Conservation (phyloP, 352 stramenopile species). For the Globisporangium barbulae region DNA sequence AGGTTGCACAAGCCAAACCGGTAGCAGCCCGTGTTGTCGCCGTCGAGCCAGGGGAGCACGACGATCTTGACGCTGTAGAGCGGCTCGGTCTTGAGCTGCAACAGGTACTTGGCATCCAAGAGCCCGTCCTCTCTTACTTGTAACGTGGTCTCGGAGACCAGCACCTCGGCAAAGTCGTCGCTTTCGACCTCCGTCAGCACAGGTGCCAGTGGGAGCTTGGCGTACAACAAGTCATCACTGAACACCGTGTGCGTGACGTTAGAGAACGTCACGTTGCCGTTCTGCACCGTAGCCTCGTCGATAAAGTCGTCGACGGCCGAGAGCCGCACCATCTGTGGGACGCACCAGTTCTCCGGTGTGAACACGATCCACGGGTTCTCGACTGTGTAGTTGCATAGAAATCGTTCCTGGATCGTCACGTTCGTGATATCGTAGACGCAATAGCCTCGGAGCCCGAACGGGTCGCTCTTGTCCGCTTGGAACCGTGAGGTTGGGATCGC, state of each 20-base stretch:
- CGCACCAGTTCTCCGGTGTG: slow-evolving; percentile 65
- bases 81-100: slow-evolving; percentile 61
- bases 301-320: slow-evolving; percentile 54
- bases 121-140: slow-evolving; percentile 56
- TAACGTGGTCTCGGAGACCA: slow-evolving; percentile 55
- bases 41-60: slow-evolving; percentile 63
- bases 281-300: slow-evolving; percentile 41
- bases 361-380: slow-evolving; percentile 73
- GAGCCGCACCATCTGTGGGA: slow-evolving; percentile 48
- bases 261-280: slow-evolving; percentile 50
- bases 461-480: slow-evolving; percentile 36
- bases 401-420: slow-evolving; percentile 59
- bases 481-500: slow-evolving; percentile 53
- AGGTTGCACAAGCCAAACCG: slow-evolving; percentile 72
- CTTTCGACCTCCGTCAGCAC: slow-evolving; percentile 54
- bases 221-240: slow-evolving; percentile 69
- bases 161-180: slow-evolving; percentile 51
- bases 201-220: slow-evolving; percentile 26
- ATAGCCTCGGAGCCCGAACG: slow-evolving; percentile 43
- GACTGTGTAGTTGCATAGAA: slow-evolving; percentile 76
- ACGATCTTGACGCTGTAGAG: slow-evolving; percentile 57
- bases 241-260: slow-evolving; percentile 60
- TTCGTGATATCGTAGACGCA: slow-evolving; percentile 71
- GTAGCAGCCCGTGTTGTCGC: slow-evolving; percentile 58
- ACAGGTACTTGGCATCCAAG: slow-evolving; percentile 36